Evolutionary conservation across 1,284 basidiomycete species (phyloP).

Genomic region (Cryptococcus jaspeensis): DNA sequence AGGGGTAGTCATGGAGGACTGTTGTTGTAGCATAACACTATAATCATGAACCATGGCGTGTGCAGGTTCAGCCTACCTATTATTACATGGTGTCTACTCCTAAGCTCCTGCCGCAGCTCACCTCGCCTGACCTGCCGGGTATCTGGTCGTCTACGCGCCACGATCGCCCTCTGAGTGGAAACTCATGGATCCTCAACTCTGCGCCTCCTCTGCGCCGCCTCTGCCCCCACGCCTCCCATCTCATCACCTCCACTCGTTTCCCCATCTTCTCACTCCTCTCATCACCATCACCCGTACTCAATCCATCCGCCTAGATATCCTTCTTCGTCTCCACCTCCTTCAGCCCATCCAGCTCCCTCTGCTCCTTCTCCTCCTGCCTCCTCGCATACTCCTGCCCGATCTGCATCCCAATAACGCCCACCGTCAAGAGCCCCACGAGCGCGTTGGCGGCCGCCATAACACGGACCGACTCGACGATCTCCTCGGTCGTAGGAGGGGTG

Average conservation of each 20-base stretch:
- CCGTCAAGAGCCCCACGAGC: slow-evolving; percentile 66
- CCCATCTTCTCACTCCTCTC: not conserved
- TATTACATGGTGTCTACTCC: not conserved
- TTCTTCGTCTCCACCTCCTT: slow-evolving; percentile 36
- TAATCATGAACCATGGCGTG: not conserved
- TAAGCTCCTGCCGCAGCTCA: not conserved
- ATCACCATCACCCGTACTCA: not conserved
- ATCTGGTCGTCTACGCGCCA: too few species aligned
- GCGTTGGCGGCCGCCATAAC: slow-evolving; percentile 80
- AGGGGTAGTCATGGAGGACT: not conserved
- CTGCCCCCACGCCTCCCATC: too few species aligned
- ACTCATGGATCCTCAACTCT: too few species aligned
- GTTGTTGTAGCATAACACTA: not conserved
- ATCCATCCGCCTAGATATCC: slow-evolving; percentile 25
- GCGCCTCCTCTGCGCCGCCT: too few species aligned
- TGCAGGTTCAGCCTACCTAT: not conserved
- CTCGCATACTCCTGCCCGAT: slow-evolving; percentile 81
- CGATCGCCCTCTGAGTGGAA: not conserved
- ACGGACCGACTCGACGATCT: slow-evolving; percentile 72
- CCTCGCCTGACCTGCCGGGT: not conserved
- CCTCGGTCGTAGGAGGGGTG: slow-evolving; percentile 60
- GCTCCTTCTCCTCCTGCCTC: slow-evolving; percentile 63
- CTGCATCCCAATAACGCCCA: slow-evolving; percentile 57
- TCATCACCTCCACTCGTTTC: not conserved
- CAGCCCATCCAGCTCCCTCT: slow-evolving; percentile 54